These are phyloP conservation scores for Furcasterigmium sp. DNA, from an alignment of 2,329 filamentous ascomycete species.

Conservation along the genomic window DNA sequence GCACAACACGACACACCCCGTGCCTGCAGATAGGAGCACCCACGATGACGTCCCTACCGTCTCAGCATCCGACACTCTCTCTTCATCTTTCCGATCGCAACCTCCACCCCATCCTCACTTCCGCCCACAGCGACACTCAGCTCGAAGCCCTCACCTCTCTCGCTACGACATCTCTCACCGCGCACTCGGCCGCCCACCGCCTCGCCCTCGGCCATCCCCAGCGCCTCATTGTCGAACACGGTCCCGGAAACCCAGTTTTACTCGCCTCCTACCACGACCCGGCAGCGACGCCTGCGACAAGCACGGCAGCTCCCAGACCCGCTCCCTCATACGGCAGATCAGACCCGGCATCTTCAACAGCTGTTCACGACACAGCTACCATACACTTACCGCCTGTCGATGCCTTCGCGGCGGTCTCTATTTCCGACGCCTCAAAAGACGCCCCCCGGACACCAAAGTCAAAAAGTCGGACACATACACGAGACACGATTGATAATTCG, in stretches of 20 bases:
- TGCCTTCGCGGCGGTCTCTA: not conserved
- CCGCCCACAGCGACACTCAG: slow-evolving; percentile 36
- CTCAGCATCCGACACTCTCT: slow-evolving; percentile 44
- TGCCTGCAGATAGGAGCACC: not conserved
- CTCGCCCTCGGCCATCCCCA: slow-evolving; percentile 48
- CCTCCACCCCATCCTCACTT: slow-evolving; percentile 53
- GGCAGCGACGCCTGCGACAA: slow-evolving; percentile 6
- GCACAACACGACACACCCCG: not conserved
- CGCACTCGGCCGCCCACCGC: slow-evolving; percentile 46
- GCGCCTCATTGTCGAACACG: slow-evolving; percentile 55
- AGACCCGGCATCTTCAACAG: slow-evolving; percentile 4
- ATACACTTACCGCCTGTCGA: slow-evolving; percentile 2
- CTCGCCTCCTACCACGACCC: slow-evolving; percentile 42
- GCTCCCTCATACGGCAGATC: not conserved
- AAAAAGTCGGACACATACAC: slow-evolving; percentile 1
- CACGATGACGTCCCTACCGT: slow-evolving; percentile 36
- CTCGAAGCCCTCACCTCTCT: slow-evolving; percentile 47
- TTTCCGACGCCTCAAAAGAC: slow-evolving; percentile 2
- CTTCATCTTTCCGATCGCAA: slow-evolving; percentile 53
- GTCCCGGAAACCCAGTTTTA: slow-evolving; percentile 33
- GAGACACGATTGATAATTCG: not conserved
- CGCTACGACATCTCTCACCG: slow-evolving; percentile 45
- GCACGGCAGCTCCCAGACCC: not conserved
- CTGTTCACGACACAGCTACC: slow-evolving; percentile 3
- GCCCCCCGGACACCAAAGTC: not conserved